Evolutionary conservation across 1,139 yeast genomes (phyloP), one percentile per base, ranked within the genome.

Genomic region (Yamadazyma dushanensis): DNA sequence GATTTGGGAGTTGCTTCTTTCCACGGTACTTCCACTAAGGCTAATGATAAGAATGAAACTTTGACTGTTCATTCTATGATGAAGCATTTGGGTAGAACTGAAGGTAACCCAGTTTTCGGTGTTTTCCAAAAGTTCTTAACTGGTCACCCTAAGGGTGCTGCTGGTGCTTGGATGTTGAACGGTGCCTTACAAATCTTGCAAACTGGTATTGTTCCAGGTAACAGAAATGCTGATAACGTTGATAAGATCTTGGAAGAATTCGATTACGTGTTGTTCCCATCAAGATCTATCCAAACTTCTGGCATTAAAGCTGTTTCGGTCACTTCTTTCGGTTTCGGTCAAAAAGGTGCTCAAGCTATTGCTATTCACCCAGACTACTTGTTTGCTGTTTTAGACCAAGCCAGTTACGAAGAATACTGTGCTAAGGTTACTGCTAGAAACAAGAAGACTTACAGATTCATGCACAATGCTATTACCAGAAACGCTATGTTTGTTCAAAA

Each of bases 121-220:
- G 95, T 92, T 38, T 90, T 92, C 95, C 99, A 92, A 70, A 92
- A 92, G 70, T 92, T 79, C 80, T 79, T 92, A 59, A 92, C 99
- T 56, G 99, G 98, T 70, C 99, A 92, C 74, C 98, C 98, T 57
- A 92, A 92, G 84, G 99, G 98, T 79, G 98, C 98, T 53, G 99
- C 99, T 40, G 98, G 97, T 77, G 97, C 99, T 45, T 92, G 98
- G 98, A 92, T 94, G 98, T 74, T 92, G 77, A 94, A 92, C 66
- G 99, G 99, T 69, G 96, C 90, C 44, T 73, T 92, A 51, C 99
- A 92, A 74, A 83, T 90, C 50, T 75, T 92, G 63, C 84, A 87
- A 70, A 65, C 87, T 56, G 98, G 98, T 67, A 61, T 90, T 56
- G 96, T 92, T 54, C 99, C 99, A 51, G 99, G 99, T 66, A 92